Conservation (phyloP, 2,329 filamentous ascomycete genomes). For the Penicillium paneum region DNA sequence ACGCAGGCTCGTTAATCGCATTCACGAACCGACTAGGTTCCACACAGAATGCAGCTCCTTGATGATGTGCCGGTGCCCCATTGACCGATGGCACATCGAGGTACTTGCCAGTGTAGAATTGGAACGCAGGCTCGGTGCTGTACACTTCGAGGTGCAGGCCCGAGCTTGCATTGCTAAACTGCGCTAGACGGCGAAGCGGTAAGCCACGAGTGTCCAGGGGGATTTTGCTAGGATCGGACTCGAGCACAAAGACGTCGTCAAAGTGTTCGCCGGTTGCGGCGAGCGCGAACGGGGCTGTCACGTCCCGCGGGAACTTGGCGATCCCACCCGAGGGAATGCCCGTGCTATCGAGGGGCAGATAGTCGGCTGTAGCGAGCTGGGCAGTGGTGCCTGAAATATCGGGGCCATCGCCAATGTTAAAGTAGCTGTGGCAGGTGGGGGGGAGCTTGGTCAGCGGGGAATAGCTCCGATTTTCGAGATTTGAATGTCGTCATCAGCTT, state of each 20-base stretch:
- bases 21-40: constrained; percentile 92
- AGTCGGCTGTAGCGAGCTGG: constrained; percentile 56
- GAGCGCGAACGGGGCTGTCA: constrained; percentile 67
- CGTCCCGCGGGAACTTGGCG: constrained; percentile 59
- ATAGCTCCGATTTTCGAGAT: not conserved
- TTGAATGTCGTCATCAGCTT: not conserved
- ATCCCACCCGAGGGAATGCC: constrained; percentile 73
- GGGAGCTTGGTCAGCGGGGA: not conserved
- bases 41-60: constrained; percentile 79
- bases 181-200: constrained; percentile 65
- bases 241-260: constrained; percentile 86
- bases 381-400: constrained; percentile 63
- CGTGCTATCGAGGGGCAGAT: constrained; percentile 70
- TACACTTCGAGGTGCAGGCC: constrained; percentile 79
- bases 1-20: constrained; percentile 75
- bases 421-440: constrained; percentile 50
- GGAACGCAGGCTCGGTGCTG: constrained; percentile 93
- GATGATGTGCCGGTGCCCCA: constrained; percentile 59
- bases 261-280: constrained; percentile 69
- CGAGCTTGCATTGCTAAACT: constrained; percentile 69
- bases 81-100: constrained; percentile 69
- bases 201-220: constrained; percentile 64
- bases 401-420: constrained; percentile 60
- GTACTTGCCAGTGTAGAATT: constrained; percentile 90
- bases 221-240: constrained; percentile 58